phyloP scores from a whole-genome alignment of 768 basidiomycete genomes.

The Roridomyces roridus region DNA sequence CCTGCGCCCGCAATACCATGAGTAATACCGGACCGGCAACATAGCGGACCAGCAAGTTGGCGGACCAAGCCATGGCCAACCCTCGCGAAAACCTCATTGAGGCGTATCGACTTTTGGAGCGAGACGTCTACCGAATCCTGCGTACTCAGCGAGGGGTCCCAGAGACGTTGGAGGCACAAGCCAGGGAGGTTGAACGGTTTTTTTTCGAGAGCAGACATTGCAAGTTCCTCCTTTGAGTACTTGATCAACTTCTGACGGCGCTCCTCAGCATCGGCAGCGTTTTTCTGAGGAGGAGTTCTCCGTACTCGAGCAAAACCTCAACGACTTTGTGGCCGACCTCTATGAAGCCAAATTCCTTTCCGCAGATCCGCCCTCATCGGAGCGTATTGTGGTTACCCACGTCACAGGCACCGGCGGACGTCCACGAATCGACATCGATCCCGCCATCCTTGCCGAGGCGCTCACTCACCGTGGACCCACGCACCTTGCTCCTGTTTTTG shows the following conservation, averaged over 20 bases:
- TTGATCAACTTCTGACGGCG: neutral
- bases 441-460: slow-evolving; percentile 28
- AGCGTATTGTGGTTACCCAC: neutral
- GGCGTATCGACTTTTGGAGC: slow-evolving; percentile 1
- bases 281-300: slow-evolving; percentile 18
- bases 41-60: too few species aligned
- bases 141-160: slow-evolving; percentile 12
- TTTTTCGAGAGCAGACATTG: neutral
- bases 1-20: too few species aligned
- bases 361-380: slow-evolving; percentile 8
- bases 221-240: neutral
- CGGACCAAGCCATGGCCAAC: slow-evolving; percentile 27
- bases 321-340: slow-evolving; percentile 21
- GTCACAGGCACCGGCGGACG: slow-evolving; percentile 13
- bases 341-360: slow-evolving; percentile 18
- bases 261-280: slow-evolving; percentile 2
- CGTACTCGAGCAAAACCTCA: slow-evolving; percentile 18
- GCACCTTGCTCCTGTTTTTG: neutral
- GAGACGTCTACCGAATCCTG: slow-evolving; percentile 2
- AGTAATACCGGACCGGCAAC: too few species aligned
- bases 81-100: slow-evolving; percentile 33
- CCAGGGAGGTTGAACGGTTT: slow-evolving; percentile 2
- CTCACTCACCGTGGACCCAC: slow-evolving; percentile 23
- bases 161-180: neutral
- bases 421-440: slow-evolving; percentile 30